Evolutionary conservation across 306 rosid species (phyloP), one percentile per base, ranked within the genome.

Genomic region (Erythrophleum fordii): DNA sequence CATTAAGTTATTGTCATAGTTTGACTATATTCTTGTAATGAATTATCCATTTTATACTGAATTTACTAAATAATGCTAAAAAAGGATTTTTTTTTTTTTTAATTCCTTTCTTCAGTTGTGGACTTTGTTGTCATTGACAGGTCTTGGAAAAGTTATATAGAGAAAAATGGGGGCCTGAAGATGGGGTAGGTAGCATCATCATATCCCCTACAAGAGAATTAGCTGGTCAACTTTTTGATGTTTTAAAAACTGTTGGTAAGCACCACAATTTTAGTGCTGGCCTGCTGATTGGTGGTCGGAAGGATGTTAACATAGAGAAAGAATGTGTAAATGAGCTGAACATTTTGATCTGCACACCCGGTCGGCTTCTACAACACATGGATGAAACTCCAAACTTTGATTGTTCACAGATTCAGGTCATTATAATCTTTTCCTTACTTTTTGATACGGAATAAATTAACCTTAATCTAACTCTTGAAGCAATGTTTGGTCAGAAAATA

Each of bases 331-430:
- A 87, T 67, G 88, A 84, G 64, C 92, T 93, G 78, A 95, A 95
- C 77, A 88, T 93, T 80, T 78, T 95, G 86, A 91, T 95, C 71
- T 93, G 98, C 86, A 95, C 98, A 4, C 99, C 98, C 1, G 99
- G 97, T 70, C 87, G 99, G 55, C 93, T 95, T 79, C 89, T 93
- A 44, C 99, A 93, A 76, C 99, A 93, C 88, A 91, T 95, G 99
- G 96, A 95, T 59, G 97, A 93, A 90, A 95, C 92, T 73, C 92
- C 92, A 68, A 88, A 95, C 82, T 93, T 95, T 88, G 98, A 93
- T 59, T 95, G 99, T 78, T 90, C 98, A 29, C 90, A 85, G 81
- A 86, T 93, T 82, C 90, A 95, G 97, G 99, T 95, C 85, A 73
- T 20, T 75, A 80, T 64, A 76, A 53, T 64, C 42, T 72, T 60